Evolutionary conservation across 1,284 basidiomycete genomes (phyloP), one percentile per base, ranked within the genome.

Genomic region (Pseudozyma pruni): DNA sequence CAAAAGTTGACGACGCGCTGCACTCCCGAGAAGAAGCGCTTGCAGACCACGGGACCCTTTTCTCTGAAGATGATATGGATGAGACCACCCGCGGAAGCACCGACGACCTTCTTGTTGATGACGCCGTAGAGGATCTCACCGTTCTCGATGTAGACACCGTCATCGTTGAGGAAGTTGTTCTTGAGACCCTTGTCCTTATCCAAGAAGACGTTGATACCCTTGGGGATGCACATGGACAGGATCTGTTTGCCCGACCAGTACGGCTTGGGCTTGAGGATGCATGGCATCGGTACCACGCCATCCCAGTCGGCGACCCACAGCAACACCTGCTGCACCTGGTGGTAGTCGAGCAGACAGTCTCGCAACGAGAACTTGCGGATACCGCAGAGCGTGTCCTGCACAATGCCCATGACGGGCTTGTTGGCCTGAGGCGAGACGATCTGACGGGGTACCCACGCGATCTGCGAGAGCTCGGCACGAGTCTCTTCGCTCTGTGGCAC

Each of bases 391-490:
- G 95, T 98, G 83, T 99, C 96, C 83, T 99, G 96, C 29, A 99
- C 96, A 74, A 98, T 98, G 64, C 94, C 96, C 96, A 98, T 98
- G 78, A 98, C 96, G 7, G 96, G 96, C 85, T 98, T 98, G 86
- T 98, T 98, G 49, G 94, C 95, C 87, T 98, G 96, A 0, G 96
- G 96, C 10, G 95, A 98, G 70, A 98, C 94, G 78, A 98, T 99
- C 90, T 98, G 93, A 64, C 92, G 89, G 6, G 95, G 92, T n/a
- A 99, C 96, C 94, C 95, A 98, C 39, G 95, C 94, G 69, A 99
- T 95, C 84, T 98, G 94, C 79, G 91, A 91, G 32, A 98, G 87
- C 84, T 99, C 96, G 1, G 96, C 95, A 55, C 95, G 89, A n/a
- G 95, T 98, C 84, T 99, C 96, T 84, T 98, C 95, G 63, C 92